Percentiles rank a stretch among this genome's conserved stretches.
Evolutionary conservation across 129 eudicot species (phyloP).

Genomic region (Scalesia atractyloides): DNA sequence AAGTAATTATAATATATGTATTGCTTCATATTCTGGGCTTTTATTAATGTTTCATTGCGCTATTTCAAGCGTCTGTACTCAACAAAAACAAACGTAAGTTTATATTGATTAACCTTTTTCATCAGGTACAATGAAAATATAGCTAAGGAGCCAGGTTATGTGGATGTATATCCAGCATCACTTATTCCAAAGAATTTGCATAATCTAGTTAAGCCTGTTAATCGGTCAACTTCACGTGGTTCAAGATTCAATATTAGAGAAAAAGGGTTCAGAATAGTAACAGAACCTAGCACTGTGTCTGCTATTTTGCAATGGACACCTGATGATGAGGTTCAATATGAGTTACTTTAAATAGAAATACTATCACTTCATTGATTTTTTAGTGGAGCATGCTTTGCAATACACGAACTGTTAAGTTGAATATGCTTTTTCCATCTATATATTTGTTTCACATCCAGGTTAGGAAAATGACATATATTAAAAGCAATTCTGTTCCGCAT

Average conservation of each 20-base stretch:
- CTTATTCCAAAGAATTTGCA: slow-evolving; percentile 70
- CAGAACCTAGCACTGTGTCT: slow-evolving; percentile 58
- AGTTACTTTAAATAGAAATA: slow-evolving; percentile 24
- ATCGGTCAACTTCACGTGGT: slow-evolving; percentile 41
- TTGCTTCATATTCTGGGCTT: slow-evolving; percentile 1
- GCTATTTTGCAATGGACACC: slow-evolving; percentile 73
- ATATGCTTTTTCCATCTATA: not conserved
- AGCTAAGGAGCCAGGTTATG: slow-evolving; percentile 83
- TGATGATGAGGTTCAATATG: slow-evolving; percentile 68
- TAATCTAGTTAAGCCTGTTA: slow-evolving; percentile 66
- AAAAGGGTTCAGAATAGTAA: slow-evolving; percentile 71
- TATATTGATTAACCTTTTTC: not conserved
- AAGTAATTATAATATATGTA: slow-evolving; percentile 34
- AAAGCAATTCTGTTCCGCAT: slow-evolving; percentile 75
- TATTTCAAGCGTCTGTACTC: not conserved
- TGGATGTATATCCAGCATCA: slow-evolving; percentile 88
- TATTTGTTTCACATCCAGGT: slow-evolving; percentile 53
- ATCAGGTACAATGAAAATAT: slow-evolving; percentile 82
- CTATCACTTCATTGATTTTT: slow-evolving; percentile 7
- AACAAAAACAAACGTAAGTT: not conserved
- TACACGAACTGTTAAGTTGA: not conserved
- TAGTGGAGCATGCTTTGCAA: slow-evolving; percentile 3
- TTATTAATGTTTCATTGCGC: not conserved
- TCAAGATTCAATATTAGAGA: slow-evolving; percentile 45
- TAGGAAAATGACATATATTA: slow-evolving; percentile 75